Evolutionary conservation across 2,329 filamentous ascomycete species (phyloP), one percentile per base, ranked within the genome.

Genomic region (Penicillium sp.): DNA sequence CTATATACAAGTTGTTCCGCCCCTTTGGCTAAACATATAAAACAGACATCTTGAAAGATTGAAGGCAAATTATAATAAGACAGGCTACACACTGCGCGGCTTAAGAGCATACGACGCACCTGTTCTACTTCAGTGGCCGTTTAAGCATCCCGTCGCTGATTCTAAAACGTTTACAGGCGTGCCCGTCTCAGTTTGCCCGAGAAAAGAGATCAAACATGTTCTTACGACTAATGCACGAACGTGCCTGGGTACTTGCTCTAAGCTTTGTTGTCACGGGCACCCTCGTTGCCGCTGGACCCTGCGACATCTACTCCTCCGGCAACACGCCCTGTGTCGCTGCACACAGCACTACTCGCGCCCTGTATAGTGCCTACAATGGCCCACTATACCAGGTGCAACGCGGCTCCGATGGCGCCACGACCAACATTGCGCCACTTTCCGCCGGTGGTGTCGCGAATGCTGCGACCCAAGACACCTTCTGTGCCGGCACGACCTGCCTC

Each of bases 381-480:
- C 45, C 79, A 0, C 78, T 86, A 1, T 86, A 87, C 66, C 81
- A 86, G 57, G 76, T 86, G 2, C 74, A 74, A 49, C 82, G 84
- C 42, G 78, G 70, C 46, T 85, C 81, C 7, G 73, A 75, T 62
- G 62, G 71, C 35, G 61, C 73, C 22, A 81, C 76, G 1, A 74
- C 68, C 2, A 69, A 75, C 51, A 80, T 84, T 53, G 51, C 69
- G 14, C 80, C 84, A 0, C 63, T 81, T 0, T 76, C 81, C 0
- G 78, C 82, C 0, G 84, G 84, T 1, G 83, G 83, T 38, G 80
- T 86, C 11, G 84, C 85, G 50, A 79, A 87, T 61, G 80, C 82
- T 3, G 78, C 76, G 0, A 64, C 78, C 7, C 85, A 88, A 62
- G 83, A 87, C 67, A 58, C 70, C 0, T 87, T 87, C 69, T 87